These are phyloP conservation scores for Volvox reticuliferus DNA, from an alignment of 139 green algal genomes.

Conservation along the genomic window DNA sequence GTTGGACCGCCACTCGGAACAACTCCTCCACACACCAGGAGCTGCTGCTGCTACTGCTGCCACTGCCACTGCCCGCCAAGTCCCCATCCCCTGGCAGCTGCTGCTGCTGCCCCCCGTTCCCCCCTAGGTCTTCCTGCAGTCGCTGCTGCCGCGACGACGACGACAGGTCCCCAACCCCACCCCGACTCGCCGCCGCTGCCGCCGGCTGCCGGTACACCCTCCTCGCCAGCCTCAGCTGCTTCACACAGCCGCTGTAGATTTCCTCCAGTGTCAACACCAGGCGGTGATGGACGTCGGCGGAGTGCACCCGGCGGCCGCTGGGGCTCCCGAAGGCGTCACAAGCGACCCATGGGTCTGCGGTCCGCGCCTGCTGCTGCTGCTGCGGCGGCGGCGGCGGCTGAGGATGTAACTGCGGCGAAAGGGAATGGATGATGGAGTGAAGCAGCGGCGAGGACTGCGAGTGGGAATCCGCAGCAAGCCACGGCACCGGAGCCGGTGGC, in stretches of 20 bases:
- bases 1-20: slow-evolving; percentile 42
- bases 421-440: background rate
- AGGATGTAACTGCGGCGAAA: background rate
- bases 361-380: background rate
- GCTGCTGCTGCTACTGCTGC: background rate
- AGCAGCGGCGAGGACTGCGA: background rate
- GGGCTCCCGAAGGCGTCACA: background rate
- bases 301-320: background rate
- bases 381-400: background rate
- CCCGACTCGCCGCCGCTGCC: too few species aligned
- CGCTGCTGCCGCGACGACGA: background rate
- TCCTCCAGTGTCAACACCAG: slow-evolving; percentile 37
- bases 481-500: background rate
- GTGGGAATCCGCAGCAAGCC: background rate
- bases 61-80: background rate
- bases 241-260: slow-evolving; percentile 52
- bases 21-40: slow-evolving; percentile 30
- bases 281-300: slow-evolving; percentile 1
- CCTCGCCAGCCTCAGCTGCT: slow-evolving; percentile 41
- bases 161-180: too few species aligned
- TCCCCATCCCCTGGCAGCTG: too few species aligned
- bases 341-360: background rate
- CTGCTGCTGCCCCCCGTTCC: background rate
- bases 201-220: too few species aligned
- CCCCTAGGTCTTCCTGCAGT: background rate